These are phyloP conservation scores for Lentinula detonsa DNA, from an alignment of 768 basidiomycete species.

Conservation along the genomic window DNA sequence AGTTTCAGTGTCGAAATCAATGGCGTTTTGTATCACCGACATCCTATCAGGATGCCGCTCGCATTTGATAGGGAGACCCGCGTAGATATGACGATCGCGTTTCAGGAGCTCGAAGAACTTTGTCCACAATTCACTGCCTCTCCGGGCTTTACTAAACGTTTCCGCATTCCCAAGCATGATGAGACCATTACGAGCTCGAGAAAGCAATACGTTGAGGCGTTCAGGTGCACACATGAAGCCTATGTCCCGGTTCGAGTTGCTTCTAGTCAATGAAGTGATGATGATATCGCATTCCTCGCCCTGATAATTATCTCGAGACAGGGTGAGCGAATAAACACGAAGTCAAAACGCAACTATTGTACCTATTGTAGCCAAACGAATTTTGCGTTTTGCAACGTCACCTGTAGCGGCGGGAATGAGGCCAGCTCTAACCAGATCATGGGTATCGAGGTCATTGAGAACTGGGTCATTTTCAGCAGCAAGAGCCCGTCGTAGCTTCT, in stretches of 20 bases:
- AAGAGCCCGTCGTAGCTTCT: conserved; percentile 40
- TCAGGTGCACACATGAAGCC: conserved; percentile 71
- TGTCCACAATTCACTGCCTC: conserved; percentile 47
- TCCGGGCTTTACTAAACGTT: conserved; percentile 49
- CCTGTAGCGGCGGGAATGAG: conserved; percentile 35
- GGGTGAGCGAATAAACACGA: conserved; percentile 8
- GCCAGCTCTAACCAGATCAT: conserved; percentile 54
- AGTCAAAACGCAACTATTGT: conserved; percentile 5
- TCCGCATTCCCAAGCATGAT: conserved; percentile 61
- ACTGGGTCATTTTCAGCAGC: conserved; percentile 46
- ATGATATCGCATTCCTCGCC: conserved; percentile 73
- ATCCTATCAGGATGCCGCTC: conserved; percentile 43
- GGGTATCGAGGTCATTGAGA: conserved; percentile 56
- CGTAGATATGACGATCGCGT: conserved; percentile 39
- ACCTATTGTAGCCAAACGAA: conserved; percentile 67
- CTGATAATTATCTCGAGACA: conserved; percentile 66
- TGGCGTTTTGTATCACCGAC: conserved; percentile 31
- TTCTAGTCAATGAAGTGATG: conserved; percentile 54
- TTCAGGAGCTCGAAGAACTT: conserved; percentile 41
- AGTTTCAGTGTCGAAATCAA: conserved; percentile 43
- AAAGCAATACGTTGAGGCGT: conserved; percentile 65
- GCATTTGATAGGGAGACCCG: conserved; percentile 57
- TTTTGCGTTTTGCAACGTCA: conserved; percentile 33
- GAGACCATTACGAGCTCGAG: conserved; percentile 58
- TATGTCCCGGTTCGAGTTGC: conserved; percentile 49